Base-by-base conservation (phyloP, 1,139 yeast species). In the Hyphopichia wangnamkhiaoensis region DNA sequence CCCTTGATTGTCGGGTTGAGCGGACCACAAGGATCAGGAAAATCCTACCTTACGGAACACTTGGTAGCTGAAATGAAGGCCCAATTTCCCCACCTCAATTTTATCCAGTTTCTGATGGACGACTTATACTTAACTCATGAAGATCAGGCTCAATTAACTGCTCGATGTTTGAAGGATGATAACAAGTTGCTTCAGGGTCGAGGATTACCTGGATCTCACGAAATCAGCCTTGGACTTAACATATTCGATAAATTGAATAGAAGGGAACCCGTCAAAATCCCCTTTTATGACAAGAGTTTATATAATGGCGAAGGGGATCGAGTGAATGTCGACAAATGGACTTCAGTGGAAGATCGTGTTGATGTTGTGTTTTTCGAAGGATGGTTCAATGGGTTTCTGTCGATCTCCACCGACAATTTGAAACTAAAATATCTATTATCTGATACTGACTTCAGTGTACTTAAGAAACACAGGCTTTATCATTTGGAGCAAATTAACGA, bases 161-260 rank as follows among this genome's bases (percentile, higher is more conserved):
- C 73, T 2, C 28, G 33, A 8, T 38, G 45, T 2, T 37, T 38
- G 10, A 14, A 27, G 25, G 50, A 47, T 7, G 72, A 65, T 4
- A 90, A 90, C 56, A 59, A 62, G 26, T 63, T 89, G 38, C 56
- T 87, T 20, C 78, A 74, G 46, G 96, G 96, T 3, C 66, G 98
- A 32, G 98, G 98, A 0, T 70, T 88, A 23, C 98, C 98, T 0
- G 98, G 98, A 0, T 91, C 98, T 0, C 98, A 93, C 57, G 98
- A 93, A 54, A 52, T 86, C 30, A 52, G 32, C 9, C 37, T 54
- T 20, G 43, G 49, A 7, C 17, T 35, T 9, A 36, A 46, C 12
- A 55, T 58, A n/a, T 51, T 65, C 34, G 41, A 43, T 14, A 43
- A 45, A 26, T 45, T 63, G 25, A 39, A 42, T 21, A 31, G 43